Conservation (phyloP, 1,284 basidiomycete genomes). For the Ganoderma lingzhi region DNA sequence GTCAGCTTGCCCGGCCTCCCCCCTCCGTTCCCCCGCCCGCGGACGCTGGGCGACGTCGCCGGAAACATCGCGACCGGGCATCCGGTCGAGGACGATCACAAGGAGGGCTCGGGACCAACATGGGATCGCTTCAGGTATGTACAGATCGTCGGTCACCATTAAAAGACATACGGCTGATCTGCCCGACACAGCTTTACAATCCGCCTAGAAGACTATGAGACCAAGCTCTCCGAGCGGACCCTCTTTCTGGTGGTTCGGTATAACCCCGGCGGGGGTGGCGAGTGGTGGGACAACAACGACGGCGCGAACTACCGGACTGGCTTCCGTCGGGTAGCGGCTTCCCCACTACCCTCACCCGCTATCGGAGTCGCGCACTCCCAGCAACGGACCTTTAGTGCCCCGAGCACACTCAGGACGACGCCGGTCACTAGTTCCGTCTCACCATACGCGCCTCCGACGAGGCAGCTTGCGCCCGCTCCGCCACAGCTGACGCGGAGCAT, state of each 20-base stretch:
- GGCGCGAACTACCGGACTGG: conserved; percentile 81
- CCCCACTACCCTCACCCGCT: conserved; percentile 30
- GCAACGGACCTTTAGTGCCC: conserved; percentile 47
- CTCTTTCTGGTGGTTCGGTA: conserved; percentile 75
- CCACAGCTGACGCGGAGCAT: conserved; percentile 32
- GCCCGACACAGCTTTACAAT: conserved; percentile 57
- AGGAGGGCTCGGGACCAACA: conserved; percentile 25
- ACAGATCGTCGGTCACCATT: conserved; percentile 22
- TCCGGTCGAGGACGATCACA: conserved; percentile 33
- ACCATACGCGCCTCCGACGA: conserved; percentile 24
- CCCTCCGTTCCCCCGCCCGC: conserved; percentile 45
- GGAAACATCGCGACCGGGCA: conserved; percentile 36
- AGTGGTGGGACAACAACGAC: conserved; percentile 93
- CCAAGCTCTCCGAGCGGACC: conserved; percentile 68
- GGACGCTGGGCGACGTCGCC: conserved; percentile 46
- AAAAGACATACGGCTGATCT: conserved; percentile 20
- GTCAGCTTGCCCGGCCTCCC: conserved; percentile 59
- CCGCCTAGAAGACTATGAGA: conserved; percentile 78
- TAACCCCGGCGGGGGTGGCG: conserved; percentile 57
- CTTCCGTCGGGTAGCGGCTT: conserved; percentile 50
- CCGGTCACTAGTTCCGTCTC: conserved; percentile 38
- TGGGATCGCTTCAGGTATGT: conserved; percentile 49
- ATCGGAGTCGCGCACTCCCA: conserved; percentile 36
- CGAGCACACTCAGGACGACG: conserved; percentile 44
- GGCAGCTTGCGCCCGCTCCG: conserved; percentile 30